Conservation (phyloP, 352 stramenopile species). For the Saprolegnia diclina region DNA sequence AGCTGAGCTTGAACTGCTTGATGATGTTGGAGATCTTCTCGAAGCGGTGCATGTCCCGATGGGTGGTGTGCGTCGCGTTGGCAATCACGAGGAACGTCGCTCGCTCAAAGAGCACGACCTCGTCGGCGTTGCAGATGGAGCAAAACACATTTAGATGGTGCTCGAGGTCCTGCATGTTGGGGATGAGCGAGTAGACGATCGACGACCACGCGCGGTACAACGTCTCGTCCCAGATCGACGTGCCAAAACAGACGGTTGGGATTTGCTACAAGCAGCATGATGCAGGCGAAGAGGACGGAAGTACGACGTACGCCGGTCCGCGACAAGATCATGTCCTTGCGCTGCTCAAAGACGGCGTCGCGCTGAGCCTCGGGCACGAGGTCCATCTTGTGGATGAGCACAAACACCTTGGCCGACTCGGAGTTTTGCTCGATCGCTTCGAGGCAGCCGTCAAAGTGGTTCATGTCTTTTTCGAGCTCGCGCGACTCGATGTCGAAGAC, state of each 20-base stretch:
- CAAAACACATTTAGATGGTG: slow-evolving; percentile 96
- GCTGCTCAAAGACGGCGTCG: slow-evolving; percentile 91
- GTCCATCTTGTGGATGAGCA: slow-evolving; percentile 99
- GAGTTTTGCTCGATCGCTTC: slow-evolving; percentile 98
- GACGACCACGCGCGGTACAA: slow-evolving; percentile 98
- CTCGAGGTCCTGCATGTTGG: slow-evolving; percentile 96
- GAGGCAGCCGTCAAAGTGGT: slow-evolving; percentile 95
- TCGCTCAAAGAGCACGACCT: slow-evolving; percentile 97
- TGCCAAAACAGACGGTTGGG: slow-evolving; percentile 91
- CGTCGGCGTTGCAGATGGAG: slow-evolving; percentile 93
- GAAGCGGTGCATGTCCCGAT: slow-evolving; percentile 97
- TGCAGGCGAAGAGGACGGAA: slow-evolving; percentile 26
- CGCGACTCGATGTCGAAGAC: slow-evolving; percentile 98
- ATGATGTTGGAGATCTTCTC: slow-evolving; percentile 99
- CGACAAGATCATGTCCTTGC: slow-evolving; percentile 90
- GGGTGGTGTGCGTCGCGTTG: slow-evolving; percentile 86
- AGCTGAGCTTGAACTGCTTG: slow-evolving; percentile 99
- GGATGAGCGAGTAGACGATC: slow-evolving; percentile 99
- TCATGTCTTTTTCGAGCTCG: slow-evolving; percentile 94
- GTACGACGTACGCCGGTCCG: slow-evolving; percentile 47
- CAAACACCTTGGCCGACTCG: slow-evolving; percentile 97
- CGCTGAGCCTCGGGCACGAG: slow-evolving; percentile 87
- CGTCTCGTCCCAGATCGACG: slow-evolving; percentile 99
- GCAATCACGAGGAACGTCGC: slow-evolving; percentile 99
- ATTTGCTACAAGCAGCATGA: slow-evolving; percentile 54